These are phyloP conservation scores for Cercospora nicotianae DNA, from an alignment of 2,329 filamentous ascomycete species.

Conservation along the genomic window DNA sequence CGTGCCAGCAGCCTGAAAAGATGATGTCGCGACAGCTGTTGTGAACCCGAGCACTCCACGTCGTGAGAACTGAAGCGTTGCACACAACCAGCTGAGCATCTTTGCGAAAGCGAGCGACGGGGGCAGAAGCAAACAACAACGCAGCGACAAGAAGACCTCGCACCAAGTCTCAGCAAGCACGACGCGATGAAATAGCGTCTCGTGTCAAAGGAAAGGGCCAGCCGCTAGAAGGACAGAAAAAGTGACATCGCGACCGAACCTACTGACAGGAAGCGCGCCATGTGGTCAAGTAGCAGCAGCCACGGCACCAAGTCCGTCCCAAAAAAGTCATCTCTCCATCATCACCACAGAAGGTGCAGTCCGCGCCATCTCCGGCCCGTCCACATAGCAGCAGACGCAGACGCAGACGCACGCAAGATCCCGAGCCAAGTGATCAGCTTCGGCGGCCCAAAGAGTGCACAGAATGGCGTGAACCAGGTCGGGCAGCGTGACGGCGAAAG, in stretches of 20 bases:
- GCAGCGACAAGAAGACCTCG: neutral
- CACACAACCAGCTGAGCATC: slow-evolving; percentile 2
- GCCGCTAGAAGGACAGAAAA: neutral
- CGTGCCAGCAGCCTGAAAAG: slow-evolving; percentile 1
- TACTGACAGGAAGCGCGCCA: neutral
- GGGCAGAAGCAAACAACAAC: neutral
- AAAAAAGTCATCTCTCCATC: neutral
- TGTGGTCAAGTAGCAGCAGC: neutral
- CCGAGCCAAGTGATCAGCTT: neutral
- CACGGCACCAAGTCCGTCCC: neutral
- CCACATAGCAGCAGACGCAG: neutral
- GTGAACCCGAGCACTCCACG: neutral
- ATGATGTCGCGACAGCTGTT: neutral
- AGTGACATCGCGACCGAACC: neutral
- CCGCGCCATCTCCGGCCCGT: slow-evolving; percentile 2
- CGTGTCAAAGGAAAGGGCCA: neutral
- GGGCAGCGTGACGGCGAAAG: neutral
- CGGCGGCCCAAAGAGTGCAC: neutral
- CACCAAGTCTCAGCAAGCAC: neutral
- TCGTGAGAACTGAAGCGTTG: slow-evolving; percentile 18
- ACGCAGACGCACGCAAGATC: neutral
- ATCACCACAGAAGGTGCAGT: neutral
- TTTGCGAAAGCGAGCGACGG: neutral
- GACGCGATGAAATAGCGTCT: neutral
- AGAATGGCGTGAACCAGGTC: neutral